A percentile compares a stretch with the other conserved stretches of the same genome.
phyloP scores from a whole-genome alignment of 768 basidiomycete genomes.

The Termitomyces sp. region DNA sequence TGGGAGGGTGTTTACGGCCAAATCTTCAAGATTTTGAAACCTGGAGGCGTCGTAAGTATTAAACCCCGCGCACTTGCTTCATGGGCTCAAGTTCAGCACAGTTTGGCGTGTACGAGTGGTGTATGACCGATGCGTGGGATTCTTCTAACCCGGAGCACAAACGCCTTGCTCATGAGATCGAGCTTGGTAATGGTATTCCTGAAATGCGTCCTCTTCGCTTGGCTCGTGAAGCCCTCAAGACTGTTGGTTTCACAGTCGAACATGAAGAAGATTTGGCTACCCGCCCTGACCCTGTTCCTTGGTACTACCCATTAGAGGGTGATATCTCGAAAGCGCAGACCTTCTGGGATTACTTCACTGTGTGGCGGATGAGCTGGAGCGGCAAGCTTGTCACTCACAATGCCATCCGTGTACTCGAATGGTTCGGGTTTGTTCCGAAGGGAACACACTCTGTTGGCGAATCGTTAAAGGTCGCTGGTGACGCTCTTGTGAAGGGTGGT shows the following conservation, averaged over 20 bases:
- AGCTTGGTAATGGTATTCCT: slow-evolving; percentile 95
- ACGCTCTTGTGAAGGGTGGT: slow-evolving; percentile 78
- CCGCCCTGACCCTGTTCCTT: slow-evolving; percentile 68
- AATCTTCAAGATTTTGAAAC: slow-evolving; percentile 91
- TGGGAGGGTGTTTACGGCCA: slow-evolving; percentile 96
- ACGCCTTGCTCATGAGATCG: slow-evolving; percentile 84
- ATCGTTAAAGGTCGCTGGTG: slow-evolving; percentile 77
- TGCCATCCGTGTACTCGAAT: slow-evolving; percentile 71
- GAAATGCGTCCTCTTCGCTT: slow-evolving; percentile 82
- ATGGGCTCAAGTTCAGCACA: slow-evolving; percentile 24
- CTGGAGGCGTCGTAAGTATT: slow-evolving; percentile 81
- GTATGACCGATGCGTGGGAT: slow-evolving; percentile 96
- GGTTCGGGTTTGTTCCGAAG: slow-evolving; percentile 78
- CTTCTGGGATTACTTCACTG: slow-evolving; percentile 82
- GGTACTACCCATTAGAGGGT: slow-evolving; percentile 98
- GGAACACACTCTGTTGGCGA: slow-evolving; percentile 91
- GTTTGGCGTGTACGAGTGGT: slow-evolving; percentile 99
- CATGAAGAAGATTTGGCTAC: slow-evolving; percentile 95
- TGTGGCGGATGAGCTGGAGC: slow-evolving; percentile 86
- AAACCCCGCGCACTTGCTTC: neutral
- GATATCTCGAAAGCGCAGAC: slow-evolving; percentile 92
- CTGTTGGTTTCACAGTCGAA: slow-evolving; percentile 82
- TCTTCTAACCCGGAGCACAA: slow-evolving; percentile 83
- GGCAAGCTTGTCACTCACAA: slow-evolving; percentile 84
- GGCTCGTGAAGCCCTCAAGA: slow-evolving; percentile 71